Evolutionary conservation across 129 eudicot species (phyloP), one percentile per base, ranked within the genome.

Genomic region (Artemisia annua): DNA sequence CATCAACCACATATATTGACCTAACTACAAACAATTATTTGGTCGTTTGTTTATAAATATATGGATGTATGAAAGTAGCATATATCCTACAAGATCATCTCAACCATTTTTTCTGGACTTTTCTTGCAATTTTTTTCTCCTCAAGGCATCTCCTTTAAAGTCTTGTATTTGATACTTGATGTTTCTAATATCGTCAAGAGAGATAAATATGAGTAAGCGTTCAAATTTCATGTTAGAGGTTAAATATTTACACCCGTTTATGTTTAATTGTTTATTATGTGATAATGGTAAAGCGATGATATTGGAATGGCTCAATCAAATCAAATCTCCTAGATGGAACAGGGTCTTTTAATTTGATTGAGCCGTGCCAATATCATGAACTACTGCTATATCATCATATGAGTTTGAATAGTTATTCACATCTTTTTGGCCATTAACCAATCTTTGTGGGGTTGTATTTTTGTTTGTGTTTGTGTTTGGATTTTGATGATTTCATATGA

Each of bases 281-380:
- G 20, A 53, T 2, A 48, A 73, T 78, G 62, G 78, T 72, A 56
- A 59, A 61, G 70, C 17, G 71, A 68, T 81, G 89, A 82, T 85
- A 81, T 85, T 85, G 86, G 89, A 74, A 85, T 62, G 86, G 81
- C 82, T 85, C 89, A 85, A 85, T 85, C 89, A 85, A 81, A 84
- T 66, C 79, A 82, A 82, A 85, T 81, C 71, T 67, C 83, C 79
- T 81, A 39, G 35, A 56, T 51, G 30, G 63, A 54, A 18, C 48
- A 78, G 80, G 91, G 91, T 81, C 60, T 69, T 87, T 87, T 84
- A 72, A 54, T 82, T 70, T 87, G 92, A 87, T 87, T 87, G 92
- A 87, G 92, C 84, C 92, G 92, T 82, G 92, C 92, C 92, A 87
- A 87, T 87, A 86, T 86, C 91, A 84, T 69, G 67, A 53, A 78